Conservation (phyloP, 2,329 filamentous ascomycete species). For the Paraconiothyrium sp. region DNA sequence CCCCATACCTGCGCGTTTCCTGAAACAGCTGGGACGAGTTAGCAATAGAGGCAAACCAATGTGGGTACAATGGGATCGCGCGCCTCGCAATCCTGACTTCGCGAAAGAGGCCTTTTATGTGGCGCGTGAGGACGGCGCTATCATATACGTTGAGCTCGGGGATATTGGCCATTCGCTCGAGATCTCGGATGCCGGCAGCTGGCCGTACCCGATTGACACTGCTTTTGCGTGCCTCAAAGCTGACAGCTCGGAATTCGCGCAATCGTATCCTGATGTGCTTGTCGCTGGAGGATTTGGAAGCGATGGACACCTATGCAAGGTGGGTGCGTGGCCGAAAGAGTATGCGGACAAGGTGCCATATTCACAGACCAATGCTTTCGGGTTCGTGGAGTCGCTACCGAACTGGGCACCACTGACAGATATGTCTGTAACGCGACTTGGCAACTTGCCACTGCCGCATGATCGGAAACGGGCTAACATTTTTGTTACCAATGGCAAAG, state of each 20-base stretch:
- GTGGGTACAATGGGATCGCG: constrained; percentile 87
- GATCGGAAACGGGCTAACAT: constrained; percentile 36
- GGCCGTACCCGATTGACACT: constrained; percentile 78
- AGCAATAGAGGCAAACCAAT: constrained; percentile 59
- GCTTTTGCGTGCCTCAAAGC: constrained; percentile 78
- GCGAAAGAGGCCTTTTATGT: constrained; percentile 83
- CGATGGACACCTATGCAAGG: constrained; percentile 78
- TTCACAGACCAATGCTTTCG: constrained; percentile 50
- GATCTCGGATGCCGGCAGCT: constrained; percentile 60
- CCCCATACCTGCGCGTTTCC: constrained; percentile 41
- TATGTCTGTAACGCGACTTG: constrained; percentile 45
- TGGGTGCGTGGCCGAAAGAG: constrained; percentile 55
- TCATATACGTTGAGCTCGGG: constrained; percentile 75
- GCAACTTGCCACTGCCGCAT: constrained; percentile 30
- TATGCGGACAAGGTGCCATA: constrained; percentile 65
- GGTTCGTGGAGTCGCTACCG: constrained; percentile 68
- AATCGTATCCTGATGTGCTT: constrained; percentile 77
- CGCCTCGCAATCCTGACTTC: constrained; percentile 67
- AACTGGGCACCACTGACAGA: constrained; percentile 68
- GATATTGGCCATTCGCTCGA: constrained; percentile 52
- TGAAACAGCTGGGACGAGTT: constrained; percentile 56
- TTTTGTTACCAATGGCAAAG: constrained; percentile 55
- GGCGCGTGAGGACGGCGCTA: constrained; percentile 84
- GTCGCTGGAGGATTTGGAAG: constrained; percentile 82
- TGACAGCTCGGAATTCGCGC: constrained; percentile 53